A percentile compares a stretch with the other conserved stretches of the same genome.
phyloP scores from a whole-genome alignment of 1,284 basidiomycete species.

The Tylopilus sp. region DNA sequence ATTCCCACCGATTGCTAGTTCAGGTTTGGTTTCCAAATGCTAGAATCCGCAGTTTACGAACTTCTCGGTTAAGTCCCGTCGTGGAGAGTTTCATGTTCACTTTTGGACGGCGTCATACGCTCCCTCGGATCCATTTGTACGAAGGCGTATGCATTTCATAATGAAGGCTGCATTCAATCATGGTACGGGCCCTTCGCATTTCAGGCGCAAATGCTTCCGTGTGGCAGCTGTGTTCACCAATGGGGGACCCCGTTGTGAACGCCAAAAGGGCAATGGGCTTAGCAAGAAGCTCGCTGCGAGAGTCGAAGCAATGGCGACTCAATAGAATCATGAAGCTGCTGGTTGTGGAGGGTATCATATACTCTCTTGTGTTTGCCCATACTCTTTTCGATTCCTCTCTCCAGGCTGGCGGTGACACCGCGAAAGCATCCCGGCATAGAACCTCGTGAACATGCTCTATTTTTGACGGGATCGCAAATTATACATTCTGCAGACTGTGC shows the following conservation, averaged over 20 bases:
- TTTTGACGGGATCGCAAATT: too few relatives aligned
- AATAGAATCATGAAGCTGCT: slow-evolving; percentile 9
- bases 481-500: too few relatives aligned
- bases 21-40: too few relatives aligned
- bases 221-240: too few relatives aligned
- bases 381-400: neutral
- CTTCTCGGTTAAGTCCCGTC: neutral
- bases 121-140: neutral
- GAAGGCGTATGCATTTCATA: too few relatives aligned
- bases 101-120: neutral
- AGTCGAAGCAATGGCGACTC: slow-evolving; percentile 12
- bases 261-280: too few relatives aligned
- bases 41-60: too few relatives aligned
- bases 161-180: too few relatives aligned
- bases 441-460: slow-evolving; percentile 6
- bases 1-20: neutral
- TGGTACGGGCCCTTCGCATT: too few relatives aligned
- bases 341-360: slow-evolving; percentile 10
- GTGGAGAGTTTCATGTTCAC: neutral
- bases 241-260: too few relatives aligned
- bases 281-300: slow-evolving; percentile 19
- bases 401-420: neutral
- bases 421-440: slow-evolving; percentile 7
- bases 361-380: slow-evolving; percentile 10
- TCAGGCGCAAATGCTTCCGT: too few relatives aligned